phyloP scores from a whole-genome alignment of 1,284 basidiomycete genomes.

The Trichosporon sp. region DNA sequence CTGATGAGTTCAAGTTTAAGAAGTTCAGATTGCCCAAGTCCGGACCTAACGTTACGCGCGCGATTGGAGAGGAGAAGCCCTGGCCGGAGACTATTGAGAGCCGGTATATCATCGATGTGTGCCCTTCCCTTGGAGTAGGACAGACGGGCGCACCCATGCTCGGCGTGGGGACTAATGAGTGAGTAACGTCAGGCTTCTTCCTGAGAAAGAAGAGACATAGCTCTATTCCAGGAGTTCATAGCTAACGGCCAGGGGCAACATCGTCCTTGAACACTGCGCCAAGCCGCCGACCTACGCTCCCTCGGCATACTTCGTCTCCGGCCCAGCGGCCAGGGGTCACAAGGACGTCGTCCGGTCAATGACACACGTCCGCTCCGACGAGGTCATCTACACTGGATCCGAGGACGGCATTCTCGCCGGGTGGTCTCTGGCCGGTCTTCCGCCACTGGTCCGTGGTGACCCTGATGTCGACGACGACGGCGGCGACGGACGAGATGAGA shows the following conservation, averaged over 20 bases:
- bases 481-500: slow-evolving; percentile 32
- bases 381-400: slow-evolving; percentile 47
- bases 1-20: slow-evolving; percentile 34
- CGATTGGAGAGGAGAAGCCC: slow-evolving; percentile 31
- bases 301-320: slow-evolving; percentile 40
- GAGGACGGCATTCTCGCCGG: slow-evolving; percentile 48
- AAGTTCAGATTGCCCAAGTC: slow-evolving; percentile 22
- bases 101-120: slow-evolving; percentile 44
- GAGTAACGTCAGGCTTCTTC: too few relatives aligned
- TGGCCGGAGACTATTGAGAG: slow-evolving; percentile 26
- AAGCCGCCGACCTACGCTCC: slow-evolving; percentile 25
- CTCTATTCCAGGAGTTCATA: too few relatives aligned
- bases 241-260: slow-evolving; percentile 37
- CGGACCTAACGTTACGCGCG: slow-evolving; percentile 24
- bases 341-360: slow-evolving; percentile 46
- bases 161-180: slow-evolving; percentile 44
- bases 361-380: slow-evolving; percentile 41
- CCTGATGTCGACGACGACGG: slow-evolving; percentile 40
- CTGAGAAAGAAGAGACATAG: too few relatives aligned
- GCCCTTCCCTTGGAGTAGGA: slow-evolving; percentile 41
- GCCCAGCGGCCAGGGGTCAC: slow-evolving; percentile 38
- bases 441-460: slow-evolving; percentile 36
- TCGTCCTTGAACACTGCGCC: slow-evolving; percentile 40
- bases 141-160: slow-evolving; percentile 34
- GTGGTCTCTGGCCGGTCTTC: slow-evolving; percentile 41